These are phyloP conservation scores for Dryas alaskensis DNA, from an alignment of 306 rosid species.

Conservation along the genomic window DNA sequence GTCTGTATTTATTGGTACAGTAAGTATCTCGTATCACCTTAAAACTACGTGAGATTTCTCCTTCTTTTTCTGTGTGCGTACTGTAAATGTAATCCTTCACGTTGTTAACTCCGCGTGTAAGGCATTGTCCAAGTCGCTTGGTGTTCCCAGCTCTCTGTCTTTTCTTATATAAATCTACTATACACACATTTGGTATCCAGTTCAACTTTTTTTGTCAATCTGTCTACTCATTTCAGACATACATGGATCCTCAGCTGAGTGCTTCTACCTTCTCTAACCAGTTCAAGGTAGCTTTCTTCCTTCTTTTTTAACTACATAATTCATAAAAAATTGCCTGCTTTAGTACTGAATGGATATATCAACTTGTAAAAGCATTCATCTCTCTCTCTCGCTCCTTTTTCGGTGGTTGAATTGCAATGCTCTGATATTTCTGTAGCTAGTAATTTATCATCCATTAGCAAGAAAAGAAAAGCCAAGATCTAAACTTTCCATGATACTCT, in stretches of 20 bases:
- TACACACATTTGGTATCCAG: background rate
- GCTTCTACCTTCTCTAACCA: conserved; percentile 28
- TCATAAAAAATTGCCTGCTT: background rate
- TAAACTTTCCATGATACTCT: background rate
- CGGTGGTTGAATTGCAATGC: background rate
- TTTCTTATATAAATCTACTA: background rate
- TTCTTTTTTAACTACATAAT: background rate
- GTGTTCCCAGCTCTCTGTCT: conserved; percentile 3
- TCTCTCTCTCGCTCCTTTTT: background rate
- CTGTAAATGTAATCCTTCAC: conserved; percentile 7
- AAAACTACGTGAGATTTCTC: conserved; percentile 23
- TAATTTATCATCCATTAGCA: background rate
- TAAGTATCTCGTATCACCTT: background rate
- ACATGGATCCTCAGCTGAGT: conserved; percentile 40
- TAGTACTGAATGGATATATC: background rate
- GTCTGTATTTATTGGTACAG: background rate
- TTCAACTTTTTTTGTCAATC: background rate
- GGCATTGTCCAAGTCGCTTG: conserved; percentile 37
- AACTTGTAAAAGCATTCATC: conserved; percentile 2
- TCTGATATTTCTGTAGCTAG: background rate
- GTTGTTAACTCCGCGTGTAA: conserved; percentile 32
- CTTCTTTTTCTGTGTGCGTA: background rate
- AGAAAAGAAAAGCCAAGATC: background rate
- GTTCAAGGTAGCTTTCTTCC: conserved; percentile 26
- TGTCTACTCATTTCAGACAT: conserved; percentile 12